Base-by-base conservation (phyloP, 2,329 filamentous ascomycete species). In the Trichophyton benhamiae region DNA sequence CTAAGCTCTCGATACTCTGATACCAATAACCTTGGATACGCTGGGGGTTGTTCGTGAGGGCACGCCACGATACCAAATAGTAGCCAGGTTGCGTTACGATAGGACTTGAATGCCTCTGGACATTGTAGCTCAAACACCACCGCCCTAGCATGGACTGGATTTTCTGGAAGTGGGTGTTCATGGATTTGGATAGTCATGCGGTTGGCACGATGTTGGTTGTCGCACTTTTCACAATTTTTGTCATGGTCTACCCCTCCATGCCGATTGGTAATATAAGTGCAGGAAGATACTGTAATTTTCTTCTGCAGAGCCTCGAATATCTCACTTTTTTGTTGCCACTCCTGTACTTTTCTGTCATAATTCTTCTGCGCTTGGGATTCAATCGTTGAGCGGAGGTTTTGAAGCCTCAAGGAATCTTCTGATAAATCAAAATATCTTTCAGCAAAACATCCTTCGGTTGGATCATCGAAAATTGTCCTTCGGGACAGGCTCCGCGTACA, bases 21-120 rank as follows among this genome's bases (percentile, higher is more conserved):
- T 3, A 78, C 64, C 1, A 70, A 59, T 8, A 69, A 59, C 30
- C 67, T 62, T 6, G 72, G 71, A 48, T 67, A 58, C 7, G 1
- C 38, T n/a, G 2, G 46, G 2, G 41, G 46, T 13, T 22, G 55
- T 6, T 8, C 2, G 17, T 58, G 15, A 13, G 55, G 55, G 30
- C 55, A 42, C 13, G 55, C 30, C n/a, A 58, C 11, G 22, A 58
- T 13, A 13, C 55, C 55, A 15, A 58, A 58, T n/a, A 41, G 74
- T 2, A 65, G 67, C 79, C 80, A 84, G 0, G 80, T 82, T 3
- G 74, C 71, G 60, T 82, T 76, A 11, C 83, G 75, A 67, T 84
- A 86, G 0, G 70, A 68, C 1, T 71, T 70, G 22, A 83, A 77
- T 3, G 71, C 70, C 2, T 65, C 36, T 0, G 83, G 82, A 22